Evolutionary conservation across 495 filamentous ascomycete species (phyloP).

Genomic region (Penicillium waksmanii): DNA sequence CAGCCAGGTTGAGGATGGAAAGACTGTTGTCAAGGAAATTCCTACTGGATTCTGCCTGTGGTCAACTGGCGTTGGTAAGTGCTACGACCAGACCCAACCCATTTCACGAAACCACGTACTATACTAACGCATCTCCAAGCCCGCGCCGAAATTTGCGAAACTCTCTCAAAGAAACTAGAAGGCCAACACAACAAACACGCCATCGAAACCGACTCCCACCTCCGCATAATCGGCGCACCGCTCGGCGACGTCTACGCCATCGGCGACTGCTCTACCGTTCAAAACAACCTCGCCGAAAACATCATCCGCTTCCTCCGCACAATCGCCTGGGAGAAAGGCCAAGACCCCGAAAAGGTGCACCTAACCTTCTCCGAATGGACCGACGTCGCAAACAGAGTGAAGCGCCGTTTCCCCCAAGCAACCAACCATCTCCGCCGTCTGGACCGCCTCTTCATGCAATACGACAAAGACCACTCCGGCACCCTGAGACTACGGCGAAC

Average conservation of each 20-base stretch:
- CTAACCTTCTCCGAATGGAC: conserved; percentile 90
- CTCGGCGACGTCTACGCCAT: conserved; percentile 96
- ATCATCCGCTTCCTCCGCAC: conserved; percentile 86
- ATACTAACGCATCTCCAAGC: conserved; percentile 44
- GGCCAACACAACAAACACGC: conserved; percentile 87
- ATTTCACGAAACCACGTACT: not conserved
- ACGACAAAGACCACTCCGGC: conserved; percentile 90
- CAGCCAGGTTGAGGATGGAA: conserved; percentile 77
- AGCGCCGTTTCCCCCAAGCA: conserved; percentile 92
- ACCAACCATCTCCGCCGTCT: conserved; percentile 83
- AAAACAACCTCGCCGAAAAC: conserved; percentile 91
- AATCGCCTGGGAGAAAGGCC: conserved; percentile 88
- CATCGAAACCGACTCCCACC: conserved; percentile 92
- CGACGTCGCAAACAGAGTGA: conserved; percentile 76
- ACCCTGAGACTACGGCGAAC: conserved; percentile 90
- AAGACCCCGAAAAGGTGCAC: conserved; percentile 79
- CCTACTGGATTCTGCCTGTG: conserved; percentile 97
- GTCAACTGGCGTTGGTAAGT: conserved; percentile 86
- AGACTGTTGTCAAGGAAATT: conserved; percentile 82
- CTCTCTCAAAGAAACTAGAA: conserved; percentile 71
- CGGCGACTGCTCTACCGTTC: conserved; percentile 95
- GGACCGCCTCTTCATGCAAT: conserved; percentile 85
- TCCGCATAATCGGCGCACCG: conserved; percentile 88
- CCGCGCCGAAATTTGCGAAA: conserved; percentile 78
- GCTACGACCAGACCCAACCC: not conserved